Evolutionary conservation across 352 stramenopile genomes (phyloP).

Genomic region (Globisporangium apiculatum): DNA sequence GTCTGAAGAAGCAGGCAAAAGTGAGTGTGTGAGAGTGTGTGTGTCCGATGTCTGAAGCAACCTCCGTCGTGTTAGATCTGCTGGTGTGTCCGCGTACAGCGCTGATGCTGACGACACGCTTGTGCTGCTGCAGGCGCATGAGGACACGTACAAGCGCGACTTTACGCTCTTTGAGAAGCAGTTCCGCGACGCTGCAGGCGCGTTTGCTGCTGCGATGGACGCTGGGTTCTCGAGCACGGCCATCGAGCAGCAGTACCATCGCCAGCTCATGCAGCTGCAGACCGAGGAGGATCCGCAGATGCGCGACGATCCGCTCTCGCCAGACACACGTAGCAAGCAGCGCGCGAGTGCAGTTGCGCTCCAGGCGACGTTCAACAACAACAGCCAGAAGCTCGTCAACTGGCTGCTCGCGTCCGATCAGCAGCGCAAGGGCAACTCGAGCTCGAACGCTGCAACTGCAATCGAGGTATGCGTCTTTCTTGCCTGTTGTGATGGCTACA

Average conservation of each 20-base stretch:
- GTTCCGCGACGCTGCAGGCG: constrained; percentile 52
- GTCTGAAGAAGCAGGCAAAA: constrained; percentile 77
- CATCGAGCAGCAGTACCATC: constrained; percentile 65
- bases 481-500: too few species aligned
- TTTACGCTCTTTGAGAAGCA: constrained; percentile 64
- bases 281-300: constrained; percentile 12
- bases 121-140: constrained; percentile 21
- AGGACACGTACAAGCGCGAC: constrained; percentile 70
- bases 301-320: background rate
- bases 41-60: too few species aligned
- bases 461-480: constrained; percentile 34
- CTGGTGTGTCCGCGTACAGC: too few species aligned
- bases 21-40: constrained; percentile 7
- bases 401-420: constrained; percentile 67
- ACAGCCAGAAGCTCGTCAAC: constrained; percentile 69
- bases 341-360: constrained; percentile 16
- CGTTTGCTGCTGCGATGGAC: constrained; percentile 68
- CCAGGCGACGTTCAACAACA: constrained; percentile 41
- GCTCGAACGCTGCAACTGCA: constrained; percentile 40
- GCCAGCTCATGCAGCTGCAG: constrained; percentile 35
- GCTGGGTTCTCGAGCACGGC: constrained; percentile 61
- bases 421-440: constrained; percentile 65
- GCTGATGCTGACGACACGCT: too few species aligned
- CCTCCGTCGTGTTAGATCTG: background rate
- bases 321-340: constrained; percentile 6